Percentiles rank a stretch among this genome's conserved stretches.
Conservation (phyloP, 306 rosid genomes). For the Sicyos baderoa region DNA sequence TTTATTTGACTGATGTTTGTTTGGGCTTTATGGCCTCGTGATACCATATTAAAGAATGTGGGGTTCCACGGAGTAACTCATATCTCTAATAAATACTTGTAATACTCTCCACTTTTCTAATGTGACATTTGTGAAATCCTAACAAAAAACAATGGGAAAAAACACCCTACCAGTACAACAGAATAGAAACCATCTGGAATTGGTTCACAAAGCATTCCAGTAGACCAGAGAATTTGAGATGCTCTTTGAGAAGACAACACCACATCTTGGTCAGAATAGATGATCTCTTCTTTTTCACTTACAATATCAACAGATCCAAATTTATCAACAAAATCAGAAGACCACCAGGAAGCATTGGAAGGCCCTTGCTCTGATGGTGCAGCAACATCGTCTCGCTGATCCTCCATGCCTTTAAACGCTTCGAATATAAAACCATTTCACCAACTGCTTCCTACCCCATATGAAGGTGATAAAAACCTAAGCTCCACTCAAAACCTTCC, state of each 20-base stretch:
- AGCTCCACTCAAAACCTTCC: neutral
- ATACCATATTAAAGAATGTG: no score
- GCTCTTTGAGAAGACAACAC: slow-evolving; percentile 71
- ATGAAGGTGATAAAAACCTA: slow-evolving; percentile 34
- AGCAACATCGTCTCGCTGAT: slow-evolving; percentile 74
- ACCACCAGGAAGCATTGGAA: slow-evolving; percentile 83
- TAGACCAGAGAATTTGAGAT: slow-evolving; percentile 81
- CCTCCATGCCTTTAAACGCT: slow-evolving; percentile 63
- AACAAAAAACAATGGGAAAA: no score
- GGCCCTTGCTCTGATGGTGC: slow-evolving; percentile 82
- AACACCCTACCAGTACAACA: slow-evolving; percentile 64
- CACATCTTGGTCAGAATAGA: slow-evolving; percentile 44
- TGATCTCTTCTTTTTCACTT: slow-evolving; percentile 46
- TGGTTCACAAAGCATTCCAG: slow-evolving; percentile 80
- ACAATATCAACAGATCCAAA: slow-evolving; percentile 77
- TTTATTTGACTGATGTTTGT: no score
- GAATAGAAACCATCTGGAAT: slow-evolving; percentile 96
- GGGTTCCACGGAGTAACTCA: no score
- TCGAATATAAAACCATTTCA: slow-evolving; percentile 58
- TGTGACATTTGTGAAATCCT: no score
- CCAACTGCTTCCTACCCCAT: slow-evolving; percentile 57
- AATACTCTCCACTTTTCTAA: no score
- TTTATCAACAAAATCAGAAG: slow-evolving; percentile 73
- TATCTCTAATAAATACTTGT: no score
- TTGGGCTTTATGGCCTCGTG: no score